Base-by-base conservation (phyloP, 768 basidiomycete species). In the Gloeopeniophorella convolvens region DNA sequence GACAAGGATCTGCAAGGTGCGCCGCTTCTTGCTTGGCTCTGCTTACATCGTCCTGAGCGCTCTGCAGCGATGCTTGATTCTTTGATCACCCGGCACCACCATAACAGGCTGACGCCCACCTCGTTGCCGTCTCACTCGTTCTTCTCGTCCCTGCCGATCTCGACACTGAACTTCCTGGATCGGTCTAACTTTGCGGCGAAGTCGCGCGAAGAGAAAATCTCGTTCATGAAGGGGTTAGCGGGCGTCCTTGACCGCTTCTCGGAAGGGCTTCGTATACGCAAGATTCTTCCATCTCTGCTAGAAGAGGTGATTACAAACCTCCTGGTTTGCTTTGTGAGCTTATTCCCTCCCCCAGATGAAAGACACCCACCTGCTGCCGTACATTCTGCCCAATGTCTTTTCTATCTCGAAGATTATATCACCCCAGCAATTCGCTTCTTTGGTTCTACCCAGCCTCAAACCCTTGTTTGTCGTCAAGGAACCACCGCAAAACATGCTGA, bases 401-500 rank as follows among this genome's bases (percentile, higher is more conserved):
- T 76, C 79, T 41, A 98, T 99, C 50, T 82, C 91, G 18, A 79
- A 76, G 51, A 74, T 82, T 20, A 70, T 98, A 42, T 80, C 86
- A 5, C 77, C 89, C 4, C 62, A 74, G 12, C 91, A 94, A 61
- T 99, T 99, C 62, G 83, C 85, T 0, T 71, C 73, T 15, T 71
- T 77, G 46, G 93, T 97, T 3, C 71, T 98, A 4, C 91, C 92
- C 1, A 86, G 83, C 59, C 73, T 98, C 30, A 92, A 87, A 61
- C 95, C 94, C 0, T 68, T 99, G 15, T 99, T 99, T 56, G 74
- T 72, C 0, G 71, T 97, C 62, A 92, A 88, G 64, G 96, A 99
- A 60, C 95, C 96, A 15, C 94, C 95, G 0, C 94, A 97, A 67
- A 96, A 94, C 57, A 95, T 97, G 89, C 66, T 98, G 43, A 93